Conservation (phyloP, 805 yeast species). For the Suhomyces xylopsoci region DNA sequence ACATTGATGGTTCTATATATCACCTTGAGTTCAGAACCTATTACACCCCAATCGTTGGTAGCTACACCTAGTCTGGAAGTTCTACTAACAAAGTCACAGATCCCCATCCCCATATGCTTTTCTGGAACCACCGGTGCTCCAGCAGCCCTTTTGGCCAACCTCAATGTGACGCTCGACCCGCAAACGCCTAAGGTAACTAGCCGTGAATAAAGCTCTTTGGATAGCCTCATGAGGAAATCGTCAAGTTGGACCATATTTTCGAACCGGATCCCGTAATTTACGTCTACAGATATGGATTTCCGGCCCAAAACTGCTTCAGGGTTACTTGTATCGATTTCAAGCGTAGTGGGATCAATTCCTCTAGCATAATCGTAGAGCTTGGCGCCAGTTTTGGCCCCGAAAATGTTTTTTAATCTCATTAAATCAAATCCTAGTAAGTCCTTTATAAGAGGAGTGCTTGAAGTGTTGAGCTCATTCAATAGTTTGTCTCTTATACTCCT, state of each 20-base stretch:
- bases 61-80: slow-evolving; percentile 58
- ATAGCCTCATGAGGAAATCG: slow-evolving; percentile 53
- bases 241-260: slow-evolving; percentile 60
- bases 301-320: slow-evolving; percentile 48
- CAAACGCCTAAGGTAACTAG: slow-evolving; percentile 43
- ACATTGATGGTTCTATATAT: slow-evolving; percentile 55
- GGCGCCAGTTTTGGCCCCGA: slow-evolving; percentile 71
- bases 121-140: slow-evolving; percentile 73
- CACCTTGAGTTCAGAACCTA: slow-evolving; percentile 57
- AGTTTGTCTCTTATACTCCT: slow-evolving; percentile 48
- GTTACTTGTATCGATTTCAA: slow-evolving; percentile 50
- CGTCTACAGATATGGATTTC: slow-evolving; percentile 81
- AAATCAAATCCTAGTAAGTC: slow-evolving; percentile 37
- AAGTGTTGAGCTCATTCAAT: slow-evolving; percentile 21
- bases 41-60: slow-evolving; percentile 57
- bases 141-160: slow-evolving; percentile 59
- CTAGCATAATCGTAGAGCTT: slow-evolving; percentile 57
- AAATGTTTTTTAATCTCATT: slow-evolving; percentile 35
- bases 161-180: slow-evolving; percentile 62
- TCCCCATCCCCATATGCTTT: slow-evolving; percentile 83
- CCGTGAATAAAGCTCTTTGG: slow-evolving; percentile 57
- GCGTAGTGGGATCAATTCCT: slow-evolving; percentile 65
- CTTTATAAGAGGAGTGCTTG: slow-evolving; percentile 27
- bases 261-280: slow-evolving; percentile 88
- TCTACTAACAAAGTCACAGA: slow-evolving; percentile 62